phyloP scores from a whole-genome alignment of 2,329 filamentous ascomycete genomes.

The Ceratocystis lukuohia region DNA sequence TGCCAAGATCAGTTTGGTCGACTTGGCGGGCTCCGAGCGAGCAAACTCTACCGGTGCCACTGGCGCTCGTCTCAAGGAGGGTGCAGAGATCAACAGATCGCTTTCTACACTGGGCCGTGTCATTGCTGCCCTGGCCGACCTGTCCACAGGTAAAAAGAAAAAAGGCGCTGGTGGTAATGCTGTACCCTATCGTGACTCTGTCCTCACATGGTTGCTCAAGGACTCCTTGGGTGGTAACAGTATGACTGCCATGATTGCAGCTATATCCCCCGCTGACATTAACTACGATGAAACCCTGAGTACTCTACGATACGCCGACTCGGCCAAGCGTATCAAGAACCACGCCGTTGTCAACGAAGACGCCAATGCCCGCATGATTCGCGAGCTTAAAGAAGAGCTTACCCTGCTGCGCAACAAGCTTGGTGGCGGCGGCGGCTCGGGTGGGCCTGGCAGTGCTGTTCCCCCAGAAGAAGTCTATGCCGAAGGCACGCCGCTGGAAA shows the following conservation, averaged over 20 bases:
- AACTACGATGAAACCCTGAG: slow-evolving; percentile 97
- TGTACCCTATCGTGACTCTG: slow-evolving; percentile 93
- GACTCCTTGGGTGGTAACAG: slow-evolving; percentile 96
- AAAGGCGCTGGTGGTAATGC: slow-evolving; percentile 53
- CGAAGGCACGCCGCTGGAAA: slow-evolving; percentile 78
- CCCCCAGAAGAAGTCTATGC: slow-evolving; percentile 74
- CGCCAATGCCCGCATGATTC: slow-evolving; percentile 96
- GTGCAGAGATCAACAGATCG: slow-evolving; percentile 95
- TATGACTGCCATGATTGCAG: slow-evolving; percentile 99
- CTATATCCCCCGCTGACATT: slow-evolving; percentile 95
- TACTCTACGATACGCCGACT: slow-evolving; percentile 91
- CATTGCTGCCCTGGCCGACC: slow-evolving; percentile 85
- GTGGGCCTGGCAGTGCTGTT: slow-evolving; percentile 36
- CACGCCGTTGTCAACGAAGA: slow-evolving; percentile 98
- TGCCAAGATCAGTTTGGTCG: slow-evolving; percentile 93
- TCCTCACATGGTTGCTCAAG: slow-evolving; percentile 92
- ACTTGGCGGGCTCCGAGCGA: slow-evolving; percentile 93
- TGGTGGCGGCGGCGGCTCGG: slow-evolving; percentile 36
- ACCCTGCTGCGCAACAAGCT: slow-evolving; percentile 77
- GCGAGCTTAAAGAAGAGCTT: slow-evolving; percentile 91
- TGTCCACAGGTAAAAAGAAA: slow-evolving; percentile 73
- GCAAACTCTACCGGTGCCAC: slow-evolving; percentile 95
- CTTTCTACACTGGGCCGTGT: slow-evolving; percentile 93
- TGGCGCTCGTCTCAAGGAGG: slow-evolving; percentile 87
- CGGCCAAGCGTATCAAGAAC: slow-evolving; percentile 98